Evolutionary conservation across 371 early-diverging fungal species (phyloP), one percentile per base, ranked within the genome.

Genomic region (Rhizopus delemar): DNA sequence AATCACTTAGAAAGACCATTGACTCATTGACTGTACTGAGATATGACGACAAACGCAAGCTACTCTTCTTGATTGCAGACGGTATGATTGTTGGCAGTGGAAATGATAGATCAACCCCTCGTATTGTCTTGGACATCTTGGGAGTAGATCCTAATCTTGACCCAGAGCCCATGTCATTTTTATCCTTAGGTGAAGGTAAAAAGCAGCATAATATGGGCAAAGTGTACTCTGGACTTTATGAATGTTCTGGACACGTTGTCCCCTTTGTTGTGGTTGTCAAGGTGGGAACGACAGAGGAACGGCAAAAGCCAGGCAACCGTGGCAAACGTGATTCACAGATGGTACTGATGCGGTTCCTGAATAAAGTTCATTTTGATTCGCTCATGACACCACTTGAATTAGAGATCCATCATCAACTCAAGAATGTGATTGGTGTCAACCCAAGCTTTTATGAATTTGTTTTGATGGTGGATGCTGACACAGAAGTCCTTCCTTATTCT

Each of bases 221-320:
- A 75, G 95, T 99, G 0, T 99, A 99, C 76, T 92, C 97, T 11
- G 99, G 99, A 1, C 74, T 96, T 6, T 99, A 98, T 66, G 90
- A 93, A 64, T 85, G 86, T 62, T 86, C 80, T 31, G 97, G 93
- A 35, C 94, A 93, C 55, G 82, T 88, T 29, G 92, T 97, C 9
- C 98, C 98, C 0, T 98, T 92, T 73, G 70, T 99, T 57, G 95
- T 99, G 2, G 88, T 99, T 7, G 94, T 91, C 70, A 99, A 99
- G 78, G 87, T 87, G 33, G 99, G 99, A 35, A 86, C 80, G 45
- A 82, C 89, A 11, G 78, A 77, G 50, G 93, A 93, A 70, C 75
- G 84, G 11, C 71, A 74, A 38, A 82, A 85, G 15, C 91, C 93
- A 6, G 93, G 93, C 9, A 97, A 97, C 66, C 78, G 93, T 43